phyloP scores from a whole-genome alignment of 768 basidiomycete species.

The Mycena albidolilacea region DNA sequence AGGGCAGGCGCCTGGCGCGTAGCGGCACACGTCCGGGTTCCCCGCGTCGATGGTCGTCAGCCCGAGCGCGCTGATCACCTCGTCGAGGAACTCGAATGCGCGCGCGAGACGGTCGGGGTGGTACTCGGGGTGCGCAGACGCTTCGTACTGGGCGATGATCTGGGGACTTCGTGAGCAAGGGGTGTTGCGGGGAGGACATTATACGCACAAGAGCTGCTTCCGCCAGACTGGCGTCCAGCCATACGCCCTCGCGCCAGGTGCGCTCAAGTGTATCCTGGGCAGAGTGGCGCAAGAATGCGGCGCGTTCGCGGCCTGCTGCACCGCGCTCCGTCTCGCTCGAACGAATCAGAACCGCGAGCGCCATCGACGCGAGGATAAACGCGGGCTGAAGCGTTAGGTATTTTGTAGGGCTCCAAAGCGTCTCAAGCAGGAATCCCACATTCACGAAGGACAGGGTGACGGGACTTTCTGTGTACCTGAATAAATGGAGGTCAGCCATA shows the following conservation, averaged over 20 bases:
- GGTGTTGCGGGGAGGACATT: background rate
- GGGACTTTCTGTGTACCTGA: slow-evolving; percentile 14
- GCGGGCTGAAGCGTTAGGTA: slow-evolving; percentile 65
- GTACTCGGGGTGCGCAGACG: slow-evolving; percentile 66
- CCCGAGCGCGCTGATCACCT: slow-evolving; percentile 59
- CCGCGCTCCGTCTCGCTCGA: slow-evolving; percentile 66
- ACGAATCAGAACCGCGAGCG: slow-evolving; percentile 63
- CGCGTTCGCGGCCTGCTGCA: slow-evolving; percentile 57
- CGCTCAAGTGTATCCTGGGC: slow-evolving; percentile 62
- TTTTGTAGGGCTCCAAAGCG: slow-evolving; percentile 54
- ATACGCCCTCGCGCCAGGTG: slow-evolving; percentile 56
- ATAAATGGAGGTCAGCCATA: background rate
- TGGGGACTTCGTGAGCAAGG: slow-evolving; percentile 33
- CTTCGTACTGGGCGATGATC: slow-evolving; percentile 69
- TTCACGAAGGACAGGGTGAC: slow-evolving; percentile 62
- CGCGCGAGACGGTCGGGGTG: slow-evolving; percentile 57
- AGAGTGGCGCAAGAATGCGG: slow-evolving; percentile 59
- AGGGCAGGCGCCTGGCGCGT: slow-evolving; percentile 52
- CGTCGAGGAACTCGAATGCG: slow-evolving; percentile 62
- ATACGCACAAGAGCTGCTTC: slow-evolving; percentile 67
- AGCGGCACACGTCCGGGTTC: slow-evolving; percentile 57
- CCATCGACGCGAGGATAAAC: slow-evolving; percentile 64
- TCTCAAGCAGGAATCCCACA: slow-evolving; percentile 55
- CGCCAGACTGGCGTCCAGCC: slow-evolving; percentile 63
- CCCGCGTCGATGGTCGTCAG: slow-evolving; percentile 61